These are phyloP conservation scores for Tricholoma furcatifolium DNA, from an alignment of 768 basidiomycete genomes.

Conservation along the genomic window DNA sequence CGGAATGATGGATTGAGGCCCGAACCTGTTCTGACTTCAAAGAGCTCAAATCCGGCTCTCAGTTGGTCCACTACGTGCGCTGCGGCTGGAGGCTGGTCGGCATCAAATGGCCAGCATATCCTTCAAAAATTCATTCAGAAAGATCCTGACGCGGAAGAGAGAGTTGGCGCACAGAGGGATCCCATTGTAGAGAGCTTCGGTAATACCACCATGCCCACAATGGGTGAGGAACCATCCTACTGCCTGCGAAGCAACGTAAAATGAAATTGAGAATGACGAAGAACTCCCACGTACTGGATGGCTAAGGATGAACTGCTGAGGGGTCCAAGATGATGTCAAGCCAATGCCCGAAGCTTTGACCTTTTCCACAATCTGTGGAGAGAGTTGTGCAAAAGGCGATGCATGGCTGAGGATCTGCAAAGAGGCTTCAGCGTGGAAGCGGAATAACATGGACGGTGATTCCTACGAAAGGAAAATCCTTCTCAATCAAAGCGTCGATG, in stretches of 20 bases:
- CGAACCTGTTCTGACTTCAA: constrained; percentile 18
- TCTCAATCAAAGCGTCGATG: constrained; percentile 15
- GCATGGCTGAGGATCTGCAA: constrained; percentile 17
- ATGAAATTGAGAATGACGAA: too few species aligned
- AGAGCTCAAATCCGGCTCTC: constrained; percentile 18
- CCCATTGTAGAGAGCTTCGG: constrained; percentile 19
- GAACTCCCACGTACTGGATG: constrained; percentile 12
- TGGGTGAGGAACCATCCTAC: constrained; percentile 24
- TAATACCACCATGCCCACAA: constrained; percentile 21
- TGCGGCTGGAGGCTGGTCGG: constrained; percentile 20
- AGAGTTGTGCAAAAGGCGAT: constrained; percentile 15
- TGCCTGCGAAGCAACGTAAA: constrained; percentile 6
- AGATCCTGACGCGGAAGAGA: neutral
- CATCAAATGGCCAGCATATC: constrained; percentile 23
- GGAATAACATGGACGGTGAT: neutral
- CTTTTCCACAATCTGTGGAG: constrained; percentile 6
- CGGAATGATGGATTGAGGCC: constrained; percentile 14
- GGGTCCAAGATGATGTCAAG: constrained; percentile 17
- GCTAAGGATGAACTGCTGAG: constrained; percentile 21
- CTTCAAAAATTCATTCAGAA: constrained; percentile 1
- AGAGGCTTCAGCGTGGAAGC: neutral
- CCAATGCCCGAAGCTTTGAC: constrained; percentile 16
- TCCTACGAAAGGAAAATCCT: constrained; percentile 16
- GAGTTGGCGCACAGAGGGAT: constrained; percentile 17
- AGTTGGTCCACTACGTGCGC: constrained; percentile 15